These are phyloP conservation scores for Annulohypoxylon stygium DNA, from an alignment of 495 filamentous ascomycete genomes.

Conservation along the genomic window DNA sequence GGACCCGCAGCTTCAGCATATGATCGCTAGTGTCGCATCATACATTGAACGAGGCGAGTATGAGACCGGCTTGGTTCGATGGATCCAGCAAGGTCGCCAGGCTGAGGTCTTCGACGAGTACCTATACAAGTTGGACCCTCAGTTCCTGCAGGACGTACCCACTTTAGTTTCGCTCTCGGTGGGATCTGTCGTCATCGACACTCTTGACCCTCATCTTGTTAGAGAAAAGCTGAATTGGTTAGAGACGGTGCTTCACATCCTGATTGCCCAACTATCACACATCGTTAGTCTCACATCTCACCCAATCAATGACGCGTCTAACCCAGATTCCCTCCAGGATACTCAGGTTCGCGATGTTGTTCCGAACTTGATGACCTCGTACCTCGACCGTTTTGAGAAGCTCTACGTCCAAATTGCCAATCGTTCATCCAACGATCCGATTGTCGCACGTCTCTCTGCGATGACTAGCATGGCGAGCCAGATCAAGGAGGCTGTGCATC, in stretches of 20 bases:
- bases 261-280: conserved; percentile 57
- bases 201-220: conserved; percentile 72
- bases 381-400: conserved; percentile 76
- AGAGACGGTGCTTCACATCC: conserved; percentile 72
- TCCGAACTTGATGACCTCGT: conserved; percentile 77
- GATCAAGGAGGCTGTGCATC: conserved; percentile 29
- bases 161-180: conserved; percentile 86
- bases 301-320: conserved; percentile 32
- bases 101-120: conserved; percentile 86
- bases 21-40: conserved; percentile 73
- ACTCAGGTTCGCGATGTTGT: conserved; percentile 80
- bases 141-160: conserved; percentile 76
- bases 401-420: conserved; percentile 77
- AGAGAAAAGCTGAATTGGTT: conserved; percentile 81
- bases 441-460: conserved; percentile 40
- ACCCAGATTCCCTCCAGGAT: conserved; percentile 65
- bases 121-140: conserved; percentile 78
- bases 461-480: conserved; percentile 47
- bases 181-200: conserved; percentile 80
- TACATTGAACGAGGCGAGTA: conserved; percentile 74
- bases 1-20: conserved; percentile 71
- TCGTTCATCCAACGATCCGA: conserved; percentile 69
- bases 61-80: conserved; percentile 78
- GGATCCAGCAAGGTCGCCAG: conserved; percentile 82
- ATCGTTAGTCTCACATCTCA: conserved; percentile 58